Evolutionary conservation across 2,329 filamentous ascomycete species (phyloP).

Genomic region (Volutella citrinella): DNA sequence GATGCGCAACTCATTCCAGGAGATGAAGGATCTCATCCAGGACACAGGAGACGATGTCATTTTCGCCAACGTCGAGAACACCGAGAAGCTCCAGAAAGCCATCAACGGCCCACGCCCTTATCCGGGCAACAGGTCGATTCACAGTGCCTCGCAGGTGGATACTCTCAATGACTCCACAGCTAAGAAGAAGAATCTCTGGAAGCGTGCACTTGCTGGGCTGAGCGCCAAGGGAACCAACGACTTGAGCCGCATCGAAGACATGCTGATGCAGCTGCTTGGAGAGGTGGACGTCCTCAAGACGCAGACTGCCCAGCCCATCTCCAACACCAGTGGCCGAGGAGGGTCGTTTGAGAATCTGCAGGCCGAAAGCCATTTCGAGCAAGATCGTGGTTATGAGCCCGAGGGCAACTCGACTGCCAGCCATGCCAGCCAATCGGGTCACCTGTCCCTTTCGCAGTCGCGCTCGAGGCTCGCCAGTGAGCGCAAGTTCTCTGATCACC

Average conservation of each 20-base stretch:
- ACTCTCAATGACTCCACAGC: slow-evolving; percentile 56
- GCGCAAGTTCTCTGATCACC: slow-evolving; percentile 66
- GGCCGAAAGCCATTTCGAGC: slow-evolving; percentile 60
- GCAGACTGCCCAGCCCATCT: slow-evolving; percentile 44
- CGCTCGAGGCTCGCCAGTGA: slow-evolving; percentile 46
- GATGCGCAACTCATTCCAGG: slow-evolving; percentile 95
- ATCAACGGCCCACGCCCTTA: slow-evolving; percentile 84
- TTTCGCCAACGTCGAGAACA: slow-evolving; percentile 82
- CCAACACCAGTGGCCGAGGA: slow-evolving; percentile 46
- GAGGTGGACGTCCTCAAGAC: slow-evolving; percentile 84
- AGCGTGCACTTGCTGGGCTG: slow-evolving; percentile 85
- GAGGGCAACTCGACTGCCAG: slow-evolving; percentile 72
- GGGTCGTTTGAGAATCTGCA: slow-evolving; percentile 69
- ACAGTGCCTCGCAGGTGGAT: slow-evolving; percentile 53
- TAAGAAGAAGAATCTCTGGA: slow-evolving; percentile 93
- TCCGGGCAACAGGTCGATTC: slow-evolving; percentile 63
- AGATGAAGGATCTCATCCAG: slow-evolving; percentile 88
- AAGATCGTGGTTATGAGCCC: slow-evolving; percentile 75
- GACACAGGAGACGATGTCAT: slow-evolving; percentile 82
- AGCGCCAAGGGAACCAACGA: slow-evolving; percentile 86
- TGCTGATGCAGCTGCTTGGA: slow-evolving; percentile 86
- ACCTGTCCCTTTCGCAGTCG: slow-evolving; percentile 60
- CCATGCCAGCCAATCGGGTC: slow-evolving; percentile 72
- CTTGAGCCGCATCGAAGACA: slow-evolving; percentile 81
- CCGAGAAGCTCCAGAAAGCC: slow-evolving; percentile 78